Evolutionary conservation across 1,284 basidiomycete species (phyloP).

Genomic region (Pterulicium gracile): DNA sequence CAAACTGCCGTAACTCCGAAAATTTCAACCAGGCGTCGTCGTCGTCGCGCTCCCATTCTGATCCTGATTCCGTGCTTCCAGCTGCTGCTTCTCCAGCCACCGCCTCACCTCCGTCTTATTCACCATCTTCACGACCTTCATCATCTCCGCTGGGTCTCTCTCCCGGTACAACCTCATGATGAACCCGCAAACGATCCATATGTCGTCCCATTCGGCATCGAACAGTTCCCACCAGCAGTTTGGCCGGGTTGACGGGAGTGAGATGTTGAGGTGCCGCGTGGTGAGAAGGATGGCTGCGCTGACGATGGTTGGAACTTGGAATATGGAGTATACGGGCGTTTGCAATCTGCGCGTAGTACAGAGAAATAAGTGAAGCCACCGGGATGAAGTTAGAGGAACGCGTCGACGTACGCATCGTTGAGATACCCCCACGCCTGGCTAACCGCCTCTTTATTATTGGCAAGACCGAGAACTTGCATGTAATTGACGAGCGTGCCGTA

Average conservation of each 20-base stretch:
- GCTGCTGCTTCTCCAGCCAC: slow-evolving; percentile 46
- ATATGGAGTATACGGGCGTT: slow-evolving; percentile 83
- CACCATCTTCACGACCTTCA: slow-evolving; percentile 39
- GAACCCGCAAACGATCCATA: slow-evolving; percentile 71
- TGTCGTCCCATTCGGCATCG: slow-evolving; percentile 77
- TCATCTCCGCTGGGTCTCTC: slow-evolving; percentile 24
- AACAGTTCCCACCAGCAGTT: slow-evolving; percentile 84
- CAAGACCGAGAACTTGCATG: slow-evolving; percentile 80
- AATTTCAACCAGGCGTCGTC: no score
- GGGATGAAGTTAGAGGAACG: slow-evolving; percentile 4
- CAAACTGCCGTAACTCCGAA: no score
- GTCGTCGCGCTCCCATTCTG: no score
- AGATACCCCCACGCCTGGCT: slow-evolving; percentile 81
- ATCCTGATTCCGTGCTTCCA: neutral
- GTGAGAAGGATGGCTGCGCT: slow-evolving; percentile 77
- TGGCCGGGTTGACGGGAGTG: slow-evolving; percentile 58
- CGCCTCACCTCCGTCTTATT: slow-evolving; percentile 61
- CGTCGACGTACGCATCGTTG: slow-evolving; percentile 72
- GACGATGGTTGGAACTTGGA: slow-evolving; percentile 82
- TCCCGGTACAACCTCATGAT: slow-evolving; percentile 70
- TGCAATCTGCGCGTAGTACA: slow-evolving; percentile 49
- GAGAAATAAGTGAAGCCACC: slow-evolving; percentile 7
- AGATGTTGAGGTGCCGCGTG: slow-evolving; percentile 54
- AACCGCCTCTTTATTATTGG: slow-evolving; percentile 58
- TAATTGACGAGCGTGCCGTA: slow-evolving; percentile 96